These are phyloP conservation scores for Candida rishiriensis DNA, from an alignment of 805 yeast species.

Conservation along the genomic window DNA sequence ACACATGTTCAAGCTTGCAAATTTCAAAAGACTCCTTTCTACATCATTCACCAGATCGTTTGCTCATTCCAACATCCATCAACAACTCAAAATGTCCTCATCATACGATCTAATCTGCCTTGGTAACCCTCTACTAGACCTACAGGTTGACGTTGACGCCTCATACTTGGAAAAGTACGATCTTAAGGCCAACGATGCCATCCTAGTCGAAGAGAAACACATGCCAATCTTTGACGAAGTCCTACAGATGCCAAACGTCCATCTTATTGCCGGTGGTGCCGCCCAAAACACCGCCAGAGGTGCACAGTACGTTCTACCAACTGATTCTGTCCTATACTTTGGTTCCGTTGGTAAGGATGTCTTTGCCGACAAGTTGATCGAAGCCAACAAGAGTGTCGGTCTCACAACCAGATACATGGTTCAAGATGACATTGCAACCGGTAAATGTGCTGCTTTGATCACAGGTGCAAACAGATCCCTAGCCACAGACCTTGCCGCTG, in stretches of 20 bases:
- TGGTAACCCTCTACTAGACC: constrained; percentile 89
- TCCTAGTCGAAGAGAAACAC: constrained; percentile 77
- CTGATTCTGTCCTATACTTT: constrained; percentile 79
- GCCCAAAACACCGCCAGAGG: constrained; percentile 99
- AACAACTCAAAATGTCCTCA: constrained; percentile 37
- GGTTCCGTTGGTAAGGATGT: constrained; percentile 96
- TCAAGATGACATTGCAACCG: constrained; percentile 75
- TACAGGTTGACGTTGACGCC: constrained; percentile 70
- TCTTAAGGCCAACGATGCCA: constrained; percentile 90
- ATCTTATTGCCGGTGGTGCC: constrained; percentile 96
- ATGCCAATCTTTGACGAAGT: constrained; percentile 83
- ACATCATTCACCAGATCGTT: too few relatives aligned
- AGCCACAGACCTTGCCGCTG: constrained; percentile 96
- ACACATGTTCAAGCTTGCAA: too few relatives aligned
- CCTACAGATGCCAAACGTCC: constrained; percentile 53
- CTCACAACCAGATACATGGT: constrained; percentile 82
- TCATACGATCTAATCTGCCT: constrained; percentile 69
- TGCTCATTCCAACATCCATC: not conserved
- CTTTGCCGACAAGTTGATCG: constrained; percentile 71
- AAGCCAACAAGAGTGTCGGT: constrained; percentile 87
- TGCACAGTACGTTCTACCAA: constrained; percentile 88
- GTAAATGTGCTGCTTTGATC: constrained; percentile 96
- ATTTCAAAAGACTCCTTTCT: too few relatives aligned
- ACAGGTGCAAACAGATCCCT: constrained; percentile 81
- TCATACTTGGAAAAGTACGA: constrained; percentile 75